Percentiles rank a stretch among this genome's conserved stretches.
phyloP scores from a whole-genome alignment of 2,329 filamentous ascomycete species.

The Orbilia brochopaga region DNA sequence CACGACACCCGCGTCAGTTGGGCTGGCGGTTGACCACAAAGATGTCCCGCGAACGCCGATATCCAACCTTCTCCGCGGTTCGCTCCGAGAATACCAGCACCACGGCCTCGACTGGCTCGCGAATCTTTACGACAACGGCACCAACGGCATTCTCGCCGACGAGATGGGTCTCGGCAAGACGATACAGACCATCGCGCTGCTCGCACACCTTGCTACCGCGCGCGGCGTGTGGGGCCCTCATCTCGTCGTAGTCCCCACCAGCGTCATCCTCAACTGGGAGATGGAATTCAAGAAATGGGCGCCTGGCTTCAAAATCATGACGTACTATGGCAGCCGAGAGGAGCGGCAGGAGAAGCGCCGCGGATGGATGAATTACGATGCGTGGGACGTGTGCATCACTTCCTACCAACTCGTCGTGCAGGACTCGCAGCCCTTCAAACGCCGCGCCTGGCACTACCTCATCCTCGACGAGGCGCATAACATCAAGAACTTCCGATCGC shows the following conservation, averaged over 20 bases:
- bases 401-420: constrained; percentile 96
- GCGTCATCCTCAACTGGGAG: constrained; percentile 99
- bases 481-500: constrained; percentile 99
- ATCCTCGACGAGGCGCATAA: constrained; percentile 98
- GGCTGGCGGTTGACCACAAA: constrained; percentile 28
- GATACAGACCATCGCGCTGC: constrained; percentile 92
- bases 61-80: constrained; percentile 83
- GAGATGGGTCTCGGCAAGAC: constrained; percentile 98
- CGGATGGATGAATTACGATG: constrained; percentile 90
- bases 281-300: constrained; percentile 99
- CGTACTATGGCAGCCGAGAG: constrained; percentile 92
- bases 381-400: constrained; percentile 97
- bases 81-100: constrained; percentile 92
- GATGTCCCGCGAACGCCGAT: constrained; percentile 68
- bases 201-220: constrained; percentile 88
- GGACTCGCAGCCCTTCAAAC: constrained; percentile 91
- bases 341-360: constrained; percentile 88
- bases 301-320: constrained; percentile 95
- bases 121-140: constrained; percentile 86
- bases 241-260: constrained; percentile 93
- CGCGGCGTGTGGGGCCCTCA: constrained; percentile 95
- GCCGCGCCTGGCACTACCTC: constrained; percentile 95
- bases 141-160: constrained; percentile 94
- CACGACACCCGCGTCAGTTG: constrained; percentile 49
- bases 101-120: constrained; percentile 97